These are phyloP conservation scores for Chalciporus sphaerocephalus DNA, from an alignment of 768 basidiomycete species.

Conservation along the genomic window DNA sequence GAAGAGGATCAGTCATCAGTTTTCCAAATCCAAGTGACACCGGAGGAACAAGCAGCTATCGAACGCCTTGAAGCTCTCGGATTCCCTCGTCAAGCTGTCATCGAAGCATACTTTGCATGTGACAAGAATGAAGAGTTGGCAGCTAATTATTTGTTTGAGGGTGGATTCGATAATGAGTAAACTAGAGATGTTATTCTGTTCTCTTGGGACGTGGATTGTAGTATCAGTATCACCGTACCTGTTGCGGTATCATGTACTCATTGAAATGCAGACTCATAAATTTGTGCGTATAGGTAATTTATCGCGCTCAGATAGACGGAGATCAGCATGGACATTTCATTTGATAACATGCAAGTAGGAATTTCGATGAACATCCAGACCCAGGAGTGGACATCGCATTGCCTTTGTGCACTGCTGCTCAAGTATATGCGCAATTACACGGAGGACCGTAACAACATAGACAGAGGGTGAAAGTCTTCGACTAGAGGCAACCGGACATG, in stretches of 20 bases:
- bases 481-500: too few relatives aligned
- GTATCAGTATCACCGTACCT: conserved; percentile 1
- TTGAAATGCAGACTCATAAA: not conserved
- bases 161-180: conserved; percentile 35
- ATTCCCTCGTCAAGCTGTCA: conserved; percentile 73
- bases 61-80: conserved; percentile 82
- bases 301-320: too few relatives aligned
- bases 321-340: too few relatives aligned
- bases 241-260: not conserved
- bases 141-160: conserved; percentile 89
- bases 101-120: conserved; percentile 91
- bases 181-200: not conserved
- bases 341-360: too few relatives aligned
- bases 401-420: too few relatives aligned
- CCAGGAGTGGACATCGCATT: too few relatives aligned
- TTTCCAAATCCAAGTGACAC: conserved; percentile 73
- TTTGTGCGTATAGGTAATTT: not conserved
- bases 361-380: too few relatives aligned
- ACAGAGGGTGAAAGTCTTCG: too few relatives aligned
- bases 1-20: conserved; percentile 39
- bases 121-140: conserved; percentile 97
- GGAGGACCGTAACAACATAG: too few relatives aligned
- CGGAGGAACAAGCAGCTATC: conserved; percentile 86
- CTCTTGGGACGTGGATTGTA: not conserved
- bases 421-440: too few relatives aligned